Conservation (phyloP, 2,329 filamentous ascomycete species). For the Decorospora gaudefroyi region DNA sequence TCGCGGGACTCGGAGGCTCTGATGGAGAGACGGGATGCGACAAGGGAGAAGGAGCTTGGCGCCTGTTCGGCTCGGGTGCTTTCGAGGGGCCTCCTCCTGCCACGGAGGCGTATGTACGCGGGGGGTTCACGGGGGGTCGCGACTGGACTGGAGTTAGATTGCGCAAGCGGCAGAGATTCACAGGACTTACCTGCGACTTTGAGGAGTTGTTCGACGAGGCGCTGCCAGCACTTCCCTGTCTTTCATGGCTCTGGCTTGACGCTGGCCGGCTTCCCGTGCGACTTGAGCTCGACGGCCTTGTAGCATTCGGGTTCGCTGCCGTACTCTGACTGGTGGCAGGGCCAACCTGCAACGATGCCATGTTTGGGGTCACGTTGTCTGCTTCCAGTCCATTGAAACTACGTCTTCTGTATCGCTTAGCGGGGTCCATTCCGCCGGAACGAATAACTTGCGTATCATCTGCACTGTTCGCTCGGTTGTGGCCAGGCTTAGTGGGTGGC, state of each 20-base stretch:
- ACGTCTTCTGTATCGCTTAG: slow-evolving; percentile 77
- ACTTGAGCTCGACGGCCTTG: slow-evolving; percentile 38
- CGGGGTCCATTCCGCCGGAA: slow-evolving; percentile 64
- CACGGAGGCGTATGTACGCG: slow-evolving; percentile 26
- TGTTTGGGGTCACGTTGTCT: slow-evolving; percentile 27
- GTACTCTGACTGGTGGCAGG: slow-evolving; percentile 16
- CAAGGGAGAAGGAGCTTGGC: slow-evolving; percentile 54
- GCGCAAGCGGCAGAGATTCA: background rate
- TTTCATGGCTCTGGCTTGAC: slow-evolving; percentile 45
- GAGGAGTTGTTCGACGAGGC: slow-evolving; percentile 41
- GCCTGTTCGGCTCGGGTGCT: slow-evolving; percentile 49
- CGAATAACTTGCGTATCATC: slow-evolving; percentile 72
- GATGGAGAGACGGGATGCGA: slow-evolving; percentile 51
- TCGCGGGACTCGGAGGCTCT: slow-evolving; percentile 34
- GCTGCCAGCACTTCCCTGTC: slow-evolving; percentile 48
- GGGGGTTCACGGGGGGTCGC: slow-evolving; percentile 28
- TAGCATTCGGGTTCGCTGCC: slow-evolving; percentile 19
- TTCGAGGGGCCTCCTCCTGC: slow-evolving; percentile 25
- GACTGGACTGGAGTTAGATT: slow-evolving; percentile 20
- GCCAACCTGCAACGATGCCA: slow-evolving; percentile 24
- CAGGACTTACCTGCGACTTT: slow-evolving; percentile 41
- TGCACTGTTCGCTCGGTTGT: slow-evolving; percentile 62
- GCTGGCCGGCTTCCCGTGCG: slow-evolving; percentile 37
- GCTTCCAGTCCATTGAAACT: slow-evolving; percentile 73
- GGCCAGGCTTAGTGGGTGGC: slow-evolving; percentile 50